These are phyloP conservation scores for Cryphonectria carpinicola DNA, from an alignment of 2,329 filamentous ascomycete species.

Conservation along the genomic window DNA sequence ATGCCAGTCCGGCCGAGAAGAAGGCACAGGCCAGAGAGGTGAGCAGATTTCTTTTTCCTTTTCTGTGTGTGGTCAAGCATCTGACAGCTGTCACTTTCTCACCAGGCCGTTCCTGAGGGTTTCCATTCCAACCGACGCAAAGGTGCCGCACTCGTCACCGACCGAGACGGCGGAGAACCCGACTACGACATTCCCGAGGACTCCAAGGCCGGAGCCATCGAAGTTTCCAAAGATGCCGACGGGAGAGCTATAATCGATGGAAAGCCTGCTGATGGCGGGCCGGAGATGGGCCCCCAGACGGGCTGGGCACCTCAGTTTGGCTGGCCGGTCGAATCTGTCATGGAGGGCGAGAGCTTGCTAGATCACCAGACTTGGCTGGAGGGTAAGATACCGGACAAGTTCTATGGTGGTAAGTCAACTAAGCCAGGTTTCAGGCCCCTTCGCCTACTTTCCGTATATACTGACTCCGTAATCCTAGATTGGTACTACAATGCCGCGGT, in stretches of 20 bases:
- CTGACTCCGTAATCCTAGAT: constrained; percentile 54
- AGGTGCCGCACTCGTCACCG: constrained; percentile 74
- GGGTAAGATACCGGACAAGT: constrained; percentile 80
- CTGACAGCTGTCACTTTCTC: not conserved
- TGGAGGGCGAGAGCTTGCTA: constrained; percentile 69
- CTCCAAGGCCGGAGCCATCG: constrained; percentile 69
- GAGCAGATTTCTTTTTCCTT: constrained; percentile 42
- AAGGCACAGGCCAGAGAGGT: constrained; percentile 77
- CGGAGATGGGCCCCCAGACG: constrained; percentile 60
- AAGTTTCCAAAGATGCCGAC: constrained; percentile 53
- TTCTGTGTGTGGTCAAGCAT: not conserved
- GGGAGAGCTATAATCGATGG: constrained; percentile 54
- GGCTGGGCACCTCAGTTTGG: constrained; percentile 92
- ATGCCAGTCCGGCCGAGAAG: constrained; percentile 85
- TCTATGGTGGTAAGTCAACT: constrained; percentile 75
- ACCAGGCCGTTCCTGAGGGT: constrained; percentile 64
- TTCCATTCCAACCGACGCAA: constrained; percentile 66
- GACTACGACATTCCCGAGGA: constrained; percentile 79
- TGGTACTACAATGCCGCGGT: constrained; percentile 99
- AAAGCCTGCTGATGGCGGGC: constrained; percentile 58
- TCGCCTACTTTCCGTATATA: not conserved
- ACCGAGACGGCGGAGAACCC: constrained; percentile 71
- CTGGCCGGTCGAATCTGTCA: constrained; percentile 60
- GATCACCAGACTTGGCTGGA: constrained; percentile 92
- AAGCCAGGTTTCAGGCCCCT: not conserved